Base-by-base conservation (phyloP, 1,139 yeast genomes). In the Suhomyces terraborum region DNA sequence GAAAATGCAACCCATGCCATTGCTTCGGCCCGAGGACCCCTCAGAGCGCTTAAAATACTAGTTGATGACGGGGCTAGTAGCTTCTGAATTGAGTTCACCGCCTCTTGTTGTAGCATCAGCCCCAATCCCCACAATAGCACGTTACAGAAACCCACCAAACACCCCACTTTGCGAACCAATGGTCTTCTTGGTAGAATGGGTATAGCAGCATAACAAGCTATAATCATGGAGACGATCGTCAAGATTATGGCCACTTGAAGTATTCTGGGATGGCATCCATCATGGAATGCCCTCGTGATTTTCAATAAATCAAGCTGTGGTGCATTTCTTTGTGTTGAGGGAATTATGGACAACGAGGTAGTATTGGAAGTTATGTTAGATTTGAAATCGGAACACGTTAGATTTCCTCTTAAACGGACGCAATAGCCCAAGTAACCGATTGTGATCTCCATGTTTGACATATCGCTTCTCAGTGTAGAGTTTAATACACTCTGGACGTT, bases 31-130 rank as follows among this genome's bases (percentile, higher is more conserved):
- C 84, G 67, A 1, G 46, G 52, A 2, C 93, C 93, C 4, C 58
- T 55, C 5, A 56, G 51, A 0, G 76, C 79, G 6, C 53, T 40
- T 0, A 84, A 55, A 4, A 79, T 66, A 0, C 70, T 60, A 71
- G 80, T 67, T 25, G 87, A 80, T 3, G 87, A 72, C 1, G 67
- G 61, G 2, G 71, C 67, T 1, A 80, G 71, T 36, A 82, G 55
- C 6, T 58, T 53, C 3, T 58, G 51, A 3, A 78, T 71, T 0
- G 84, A 66, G 31, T 64, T 66, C 0, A 73, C 70, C 0, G 86
- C 86, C 35, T 82, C 82, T 49, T 81, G 82, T 38, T 76, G 75
- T 67, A 88, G 74, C 76, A 84, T 80, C 2, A 88, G 73, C 0
- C 88, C 88, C 33, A 82, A 61, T 0, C 87, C 86, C 86, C 88